Evolutionary conservation across 805 yeast genomes (phyloP), one percentile per base, ranked within the genome.

Genomic region (Clavispora fructus): DNA sequence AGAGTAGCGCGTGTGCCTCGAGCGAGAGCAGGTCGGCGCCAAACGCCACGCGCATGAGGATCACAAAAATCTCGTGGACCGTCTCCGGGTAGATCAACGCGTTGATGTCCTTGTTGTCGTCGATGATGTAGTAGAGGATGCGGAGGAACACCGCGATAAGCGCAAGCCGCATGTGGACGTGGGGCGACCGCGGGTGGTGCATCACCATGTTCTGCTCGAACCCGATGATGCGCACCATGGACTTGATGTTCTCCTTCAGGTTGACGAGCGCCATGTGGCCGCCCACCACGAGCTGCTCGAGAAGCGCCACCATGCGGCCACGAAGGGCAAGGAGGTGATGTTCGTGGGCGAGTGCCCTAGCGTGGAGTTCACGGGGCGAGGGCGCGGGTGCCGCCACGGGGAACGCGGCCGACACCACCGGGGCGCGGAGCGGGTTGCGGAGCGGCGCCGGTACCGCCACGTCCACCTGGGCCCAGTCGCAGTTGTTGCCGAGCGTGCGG

Each of bases 11-110:
- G 31, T 60, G 57, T 4, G 75, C 75, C 30, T 70, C 68, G 1
- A 56, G 46, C 2, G 71, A 58, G 4, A 76, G 60, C n/a, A 71
- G 65, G 30, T 69, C 74, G 7, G 74, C 61, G 13, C 77, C 74
- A 53, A 77, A 78, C 4, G 83, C 76, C 6, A 80, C 69, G 46
- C 83, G 60, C 69, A 79, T 74, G 16, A 81, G 58, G 2, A 75
- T 68, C 12, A 79, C 78, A 42, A 75, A 66, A 31, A 81, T 56
- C 50, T 78, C 83, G 42, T 65, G 62, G 45, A 71, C 58, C 1
- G 73, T 65, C 44, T 71, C 75, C 6, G 73, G 67, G 50, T 63
- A 67, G 26, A 71, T 64, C 32, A 73, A 59, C 16, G 60, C 58
- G 32, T 61, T 64, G 39, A 68, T 50, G 28, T 62, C 62, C 17